Percentiles rank a stretch among this genome's conserved stretches.
These are phyloP conservation scores for Ceriops zippeliana DNA, from an alignment of 345 rosid genomes.

Conservation along the genomic window DNA sequence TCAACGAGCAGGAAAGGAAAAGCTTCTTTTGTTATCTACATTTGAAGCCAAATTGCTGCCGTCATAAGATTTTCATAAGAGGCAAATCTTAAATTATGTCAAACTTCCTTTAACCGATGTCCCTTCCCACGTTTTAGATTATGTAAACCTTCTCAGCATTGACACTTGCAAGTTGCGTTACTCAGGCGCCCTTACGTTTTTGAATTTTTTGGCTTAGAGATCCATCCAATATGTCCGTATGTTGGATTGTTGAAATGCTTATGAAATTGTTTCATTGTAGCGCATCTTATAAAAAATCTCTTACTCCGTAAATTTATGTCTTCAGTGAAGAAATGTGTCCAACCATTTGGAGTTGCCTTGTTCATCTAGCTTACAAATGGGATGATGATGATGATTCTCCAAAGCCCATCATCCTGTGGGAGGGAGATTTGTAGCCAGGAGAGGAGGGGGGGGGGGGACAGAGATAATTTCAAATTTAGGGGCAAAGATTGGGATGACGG, in stretches of 20 bases:
- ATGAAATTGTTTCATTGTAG: background rate
- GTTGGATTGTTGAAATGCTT: background rate
- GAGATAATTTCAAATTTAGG: too few species aligned
- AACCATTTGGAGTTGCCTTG: too few species aligned
- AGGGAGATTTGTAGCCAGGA: too few species aligned
- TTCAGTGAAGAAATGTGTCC: too few species aligned
- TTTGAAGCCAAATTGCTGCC: too few species aligned
- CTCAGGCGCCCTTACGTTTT: background rate
- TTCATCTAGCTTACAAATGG: too few species aligned
- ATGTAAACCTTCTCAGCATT: background rate
- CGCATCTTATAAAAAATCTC: background rate
- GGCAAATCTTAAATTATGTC: conserved; percentile 61
- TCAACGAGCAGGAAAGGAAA: too few species aligned
- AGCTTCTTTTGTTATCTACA: too few species aligned
- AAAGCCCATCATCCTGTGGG: too few species aligned
- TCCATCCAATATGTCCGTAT: background rate
- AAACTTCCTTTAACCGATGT: background rate
- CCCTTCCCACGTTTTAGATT: background rate
- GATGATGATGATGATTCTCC: too few species aligned
- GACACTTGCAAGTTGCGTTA: background rate
- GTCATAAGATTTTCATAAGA: conserved; percentile 24
- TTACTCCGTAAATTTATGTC: background rate
- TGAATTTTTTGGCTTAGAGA: background rate
- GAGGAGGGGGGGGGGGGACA: accelerated
- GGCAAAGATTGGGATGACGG: too few species aligned